Percentiles rank a stretch among this genome's conserved stretches.
phyloP scores from a whole-genome alignment of 495 filamentous ascomycete species.

The Oleoguttula mirabilis region DNA sequence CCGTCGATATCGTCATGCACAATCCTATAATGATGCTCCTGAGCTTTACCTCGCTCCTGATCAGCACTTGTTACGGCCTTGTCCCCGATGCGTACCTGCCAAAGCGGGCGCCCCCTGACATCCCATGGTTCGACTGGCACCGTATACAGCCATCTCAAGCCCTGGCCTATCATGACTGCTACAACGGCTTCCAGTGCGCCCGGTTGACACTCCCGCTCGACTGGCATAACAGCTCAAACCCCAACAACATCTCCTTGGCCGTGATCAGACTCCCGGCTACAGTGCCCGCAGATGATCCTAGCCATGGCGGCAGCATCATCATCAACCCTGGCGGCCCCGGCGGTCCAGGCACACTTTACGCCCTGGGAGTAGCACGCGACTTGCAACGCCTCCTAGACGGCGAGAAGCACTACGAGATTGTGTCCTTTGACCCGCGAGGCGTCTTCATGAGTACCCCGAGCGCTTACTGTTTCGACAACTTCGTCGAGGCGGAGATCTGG shows the following conservation, averaged over 20 bases:
- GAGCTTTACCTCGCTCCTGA: too few species aligned
- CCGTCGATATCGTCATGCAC: too few species aligned
- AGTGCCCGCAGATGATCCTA: conserved; percentile 28
- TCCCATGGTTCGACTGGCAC: too few species aligned
- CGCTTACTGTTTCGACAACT: conserved; percentile 28
- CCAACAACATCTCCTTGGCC: conserved; percentile 22
- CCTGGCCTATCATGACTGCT: background rate
- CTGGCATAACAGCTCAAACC: background rate
- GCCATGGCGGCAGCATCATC: conserved; percentile 31
- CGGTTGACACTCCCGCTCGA: background rate
- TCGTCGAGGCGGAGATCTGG: background rate
- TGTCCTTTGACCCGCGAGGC: conserved; percentile 39
- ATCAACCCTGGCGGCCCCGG: conserved; percentile 35
- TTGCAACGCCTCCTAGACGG: conserved; percentile 33
- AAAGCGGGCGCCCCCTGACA: too few species aligned
- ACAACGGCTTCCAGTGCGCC: background rate
- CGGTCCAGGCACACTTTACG: conserved; percentile 26
- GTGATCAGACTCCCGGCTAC: conserved; percentile 28
- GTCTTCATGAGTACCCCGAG: conserved; percentile 26
- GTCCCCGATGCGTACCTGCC: too few species aligned
- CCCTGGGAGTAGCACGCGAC: conserved; percentile 11
- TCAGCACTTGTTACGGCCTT: too few species aligned
- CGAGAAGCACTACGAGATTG: conserved; percentile 39
- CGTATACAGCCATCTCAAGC: too few species aligned
- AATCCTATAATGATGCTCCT: too few species aligned